A percentile compares a stretch with the other conserved stretches of the same genome.
Conservation (phyloP, 805 yeast genomes). For the Yamadazyma laniorum region DNA sequence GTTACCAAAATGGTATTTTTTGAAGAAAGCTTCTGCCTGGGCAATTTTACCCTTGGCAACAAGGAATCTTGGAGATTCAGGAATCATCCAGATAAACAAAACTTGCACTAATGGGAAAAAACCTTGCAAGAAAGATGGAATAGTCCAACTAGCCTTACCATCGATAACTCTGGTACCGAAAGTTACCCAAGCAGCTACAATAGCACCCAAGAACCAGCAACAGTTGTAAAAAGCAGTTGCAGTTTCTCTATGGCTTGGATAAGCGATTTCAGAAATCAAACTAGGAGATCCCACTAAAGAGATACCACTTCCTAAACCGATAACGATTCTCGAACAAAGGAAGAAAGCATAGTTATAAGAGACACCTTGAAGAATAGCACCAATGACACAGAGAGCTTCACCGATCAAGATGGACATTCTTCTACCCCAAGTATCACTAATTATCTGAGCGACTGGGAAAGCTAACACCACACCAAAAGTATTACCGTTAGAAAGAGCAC, state of each 20-base stretch:
- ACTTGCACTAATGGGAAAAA: constrained; percentile 45
- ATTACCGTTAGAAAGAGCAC: constrained; percentile 41
- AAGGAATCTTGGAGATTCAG: constrained; percentile 50
- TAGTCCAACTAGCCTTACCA: constrained; percentile 30
- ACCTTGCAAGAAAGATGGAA: constrained; percentile 53
- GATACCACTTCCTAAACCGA: constrained; percentile 46
- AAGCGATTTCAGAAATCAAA: constrained; percentile 49
- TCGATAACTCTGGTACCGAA: constrained; percentile 39
- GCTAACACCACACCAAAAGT: constrained; percentile 39
- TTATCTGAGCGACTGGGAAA: constrained; percentile 23
- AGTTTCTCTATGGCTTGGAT: constrained; percentile 44
- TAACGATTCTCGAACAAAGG: constrained; percentile 43
- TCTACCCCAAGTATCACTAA: constrained; percentile 41
- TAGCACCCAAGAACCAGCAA: constrained; percentile 52
- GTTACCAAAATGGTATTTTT: constrained; percentile 40
- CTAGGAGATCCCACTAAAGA: constrained; percentile 45
- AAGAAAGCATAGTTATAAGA: constrained; percentile 35
- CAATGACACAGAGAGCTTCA: constrained; percentile 23
- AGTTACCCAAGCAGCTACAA: constrained; percentile 50
- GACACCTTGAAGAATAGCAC: constrained; percentile 35
- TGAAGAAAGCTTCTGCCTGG: constrained; percentile 42
- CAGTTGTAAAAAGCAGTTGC: constrained; percentile 46
- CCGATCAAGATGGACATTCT: constrained; percentile 27
- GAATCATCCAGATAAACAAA: constrained; percentile 33
- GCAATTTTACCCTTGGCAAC: constrained; percentile 40